Evolutionary conservation across 176 grass and related monocot species (phyloP).

Genomic region (Aegilops tauschii): DNA sequence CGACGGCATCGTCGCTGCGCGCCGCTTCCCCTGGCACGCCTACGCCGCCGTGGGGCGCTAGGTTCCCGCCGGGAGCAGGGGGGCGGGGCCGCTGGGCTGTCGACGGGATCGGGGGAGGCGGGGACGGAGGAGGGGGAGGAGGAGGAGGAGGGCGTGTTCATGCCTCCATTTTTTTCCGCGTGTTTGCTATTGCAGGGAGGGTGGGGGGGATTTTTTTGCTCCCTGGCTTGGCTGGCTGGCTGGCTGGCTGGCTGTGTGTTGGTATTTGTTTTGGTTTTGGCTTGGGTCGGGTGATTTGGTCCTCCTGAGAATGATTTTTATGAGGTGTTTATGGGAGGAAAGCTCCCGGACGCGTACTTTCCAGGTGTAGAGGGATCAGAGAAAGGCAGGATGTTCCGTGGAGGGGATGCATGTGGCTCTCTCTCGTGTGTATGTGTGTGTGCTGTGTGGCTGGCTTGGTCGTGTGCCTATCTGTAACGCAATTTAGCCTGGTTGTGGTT

Average conservation of each 20-base stretch:
- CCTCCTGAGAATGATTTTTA: conserved; percentile 27
- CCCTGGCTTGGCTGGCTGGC: not conserved
- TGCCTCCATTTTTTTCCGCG: conserved; percentile 31
- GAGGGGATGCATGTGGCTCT: not conserved
- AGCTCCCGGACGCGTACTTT: conserved; percentile 16
- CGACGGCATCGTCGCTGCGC: conserved; percentile 62
- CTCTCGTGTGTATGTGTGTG: too few species aligned
- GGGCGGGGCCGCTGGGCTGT: not conserved
- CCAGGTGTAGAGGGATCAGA: conserved; percentile 31
- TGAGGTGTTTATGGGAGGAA: conserved; percentile 16
- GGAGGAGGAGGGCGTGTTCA: conserved; percentile 1
- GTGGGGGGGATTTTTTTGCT: not conserved
- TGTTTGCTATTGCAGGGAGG: not conserved
- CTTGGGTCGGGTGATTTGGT: conserved; percentile 37
- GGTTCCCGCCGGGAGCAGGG: not conserved
- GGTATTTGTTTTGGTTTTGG: conserved; percentile 49
- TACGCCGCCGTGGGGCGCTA: not conserved
- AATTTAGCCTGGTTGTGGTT: not conserved
- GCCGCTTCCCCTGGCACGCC: not conserved
- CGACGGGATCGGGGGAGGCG: conserved; percentile 37
- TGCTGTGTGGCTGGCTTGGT: not conserved
- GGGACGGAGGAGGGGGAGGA: not conserved
- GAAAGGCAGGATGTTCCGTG: conserved; percentile 30
- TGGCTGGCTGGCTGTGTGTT: not conserved
- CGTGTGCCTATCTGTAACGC: not conserved